Percentiles rank a stretch among this genome's conserved stretches.
phyloP scores from a whole-genome alignment of 441 rosid genomes.

The Corymbia calophylla region DNA sequence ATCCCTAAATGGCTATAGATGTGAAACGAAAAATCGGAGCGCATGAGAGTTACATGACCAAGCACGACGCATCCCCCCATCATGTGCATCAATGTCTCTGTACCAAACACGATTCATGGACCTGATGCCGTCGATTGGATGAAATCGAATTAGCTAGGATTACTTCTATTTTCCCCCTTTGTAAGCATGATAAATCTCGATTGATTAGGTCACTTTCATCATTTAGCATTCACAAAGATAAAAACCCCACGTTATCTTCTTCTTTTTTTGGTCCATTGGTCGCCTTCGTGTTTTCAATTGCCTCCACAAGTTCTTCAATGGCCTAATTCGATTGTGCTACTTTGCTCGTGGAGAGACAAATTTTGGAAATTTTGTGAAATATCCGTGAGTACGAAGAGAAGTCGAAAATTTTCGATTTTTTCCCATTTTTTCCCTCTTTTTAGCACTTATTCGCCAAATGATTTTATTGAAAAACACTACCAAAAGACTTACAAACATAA shows the following conservation, averaged over 20 bases:
- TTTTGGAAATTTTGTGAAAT: neutral
- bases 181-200: neutral
- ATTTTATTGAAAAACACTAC: neutral
- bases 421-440: neutral
- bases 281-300: neutral
- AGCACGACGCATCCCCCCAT: neutral
- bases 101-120: neutral
- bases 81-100: neutral
- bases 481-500: neutral
- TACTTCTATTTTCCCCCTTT: neutral
- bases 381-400: neutral
- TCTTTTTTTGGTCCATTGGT: neutral
- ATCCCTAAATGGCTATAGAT: rapidly evolving
- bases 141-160: neutral
- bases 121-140: neutral
- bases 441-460: neutral
- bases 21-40: neutral
- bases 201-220: neutral
- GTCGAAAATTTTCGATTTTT: rapidly evolving
- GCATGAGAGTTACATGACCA: rapidly evolving
- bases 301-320: neutral
- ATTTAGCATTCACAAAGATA: neutral
- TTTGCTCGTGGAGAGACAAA: neutral
- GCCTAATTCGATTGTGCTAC: neutral
- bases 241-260: neutral